Percentiles rank a stretch among this genome's conserved stretches.
These are phyloP conservation scores for Hymenoscyphus occultus DNA, from an alignment of 2,329 filamentous ascomycete species.

Conservation along the genomic window DNA sequence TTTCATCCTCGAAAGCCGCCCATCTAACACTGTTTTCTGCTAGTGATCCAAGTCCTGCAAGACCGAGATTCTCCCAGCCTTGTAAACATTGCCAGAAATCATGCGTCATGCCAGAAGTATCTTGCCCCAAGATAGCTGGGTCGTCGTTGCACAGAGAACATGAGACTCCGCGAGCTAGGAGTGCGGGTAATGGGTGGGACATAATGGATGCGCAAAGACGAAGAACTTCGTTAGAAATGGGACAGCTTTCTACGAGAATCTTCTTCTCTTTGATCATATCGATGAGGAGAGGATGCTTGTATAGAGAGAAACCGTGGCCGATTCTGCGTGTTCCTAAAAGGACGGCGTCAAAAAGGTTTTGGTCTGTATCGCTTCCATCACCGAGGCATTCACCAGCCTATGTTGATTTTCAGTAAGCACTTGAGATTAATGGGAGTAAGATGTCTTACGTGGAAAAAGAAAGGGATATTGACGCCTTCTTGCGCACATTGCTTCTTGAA, in stretches of 20 bases:
- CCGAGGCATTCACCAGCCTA: conserved; percentile 82
- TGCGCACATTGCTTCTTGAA: conserved; percentile 82
- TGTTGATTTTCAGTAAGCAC: neutral
- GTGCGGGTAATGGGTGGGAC: conserved; percentile 75
- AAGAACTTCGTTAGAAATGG: conserved; percentile 85
- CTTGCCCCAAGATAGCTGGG: conserved; percentile 82
- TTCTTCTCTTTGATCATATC: conserved; percentile 86
- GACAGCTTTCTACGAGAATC: conserved; percentile 86
- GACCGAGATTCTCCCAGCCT: conserved; percentile 85
- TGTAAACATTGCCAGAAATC: conserved; percentile 94
- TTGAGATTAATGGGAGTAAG: too few species aligned
- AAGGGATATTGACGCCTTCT: conserved; percentile 78
- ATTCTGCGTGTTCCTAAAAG: conserved; percentile 84
- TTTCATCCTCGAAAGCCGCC: conserved; percentile 83
- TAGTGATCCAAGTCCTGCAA: conserved; percentile 80
- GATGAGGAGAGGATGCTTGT: conserved; percentile 85
- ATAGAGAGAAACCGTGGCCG: conserved; percentile 83
- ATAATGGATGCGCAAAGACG: conserved; percentile 74
- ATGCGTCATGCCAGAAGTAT: conserved; percentile 77
- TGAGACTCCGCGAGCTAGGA: conserved; percentile 79
- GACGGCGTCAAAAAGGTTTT: conserved; percentile 85
- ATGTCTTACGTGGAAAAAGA: conserved; percentile 73
- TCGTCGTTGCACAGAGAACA: conserved; percentile 89
- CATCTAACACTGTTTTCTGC: conserved; percentile 92
- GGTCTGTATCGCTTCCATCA: conserved; percentile 70